A percentile compares a stretch with the other conserved stretches of the same genome.
Conservation (phyloP, 139 green algal species). For the Closterium sp. region DNA sequence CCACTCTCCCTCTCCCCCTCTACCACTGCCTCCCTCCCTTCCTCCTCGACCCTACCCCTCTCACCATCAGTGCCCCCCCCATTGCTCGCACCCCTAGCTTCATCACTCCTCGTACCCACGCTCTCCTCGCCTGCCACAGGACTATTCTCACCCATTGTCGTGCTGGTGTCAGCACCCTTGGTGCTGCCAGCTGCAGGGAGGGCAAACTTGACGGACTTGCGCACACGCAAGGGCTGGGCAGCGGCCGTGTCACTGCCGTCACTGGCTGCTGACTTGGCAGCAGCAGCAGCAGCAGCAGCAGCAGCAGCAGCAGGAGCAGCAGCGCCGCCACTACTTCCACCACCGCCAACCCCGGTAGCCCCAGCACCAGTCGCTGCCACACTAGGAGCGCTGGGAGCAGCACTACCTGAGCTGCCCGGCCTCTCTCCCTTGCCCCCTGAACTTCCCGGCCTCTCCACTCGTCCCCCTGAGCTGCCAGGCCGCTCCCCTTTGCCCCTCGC, state of each 20-base stretch:
- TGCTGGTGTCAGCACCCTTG: neutral
- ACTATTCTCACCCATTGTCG: no score
- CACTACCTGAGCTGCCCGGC: neutral
- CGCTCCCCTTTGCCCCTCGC: neutral
- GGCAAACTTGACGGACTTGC: neutral
- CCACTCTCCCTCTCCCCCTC: neutral
- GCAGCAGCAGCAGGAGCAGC: neutral
- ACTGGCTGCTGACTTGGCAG: no score
- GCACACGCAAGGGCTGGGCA: no score
- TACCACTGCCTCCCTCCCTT: neutral
- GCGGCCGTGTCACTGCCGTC: no score
- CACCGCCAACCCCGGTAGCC: neutral
- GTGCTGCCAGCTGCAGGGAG: neutral
- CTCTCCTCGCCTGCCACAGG: neutral
- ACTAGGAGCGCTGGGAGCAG: neutral
- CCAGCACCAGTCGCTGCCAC: neutral
- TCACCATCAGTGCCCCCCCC: neutral
- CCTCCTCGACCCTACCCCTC: neutral
- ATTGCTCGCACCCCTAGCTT: neutral
- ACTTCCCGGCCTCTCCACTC: neutral
- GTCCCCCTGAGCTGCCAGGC: neutral
- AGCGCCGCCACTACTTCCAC: neutral
- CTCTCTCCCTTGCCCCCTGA: neutral
- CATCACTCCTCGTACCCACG: neutral
- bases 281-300: no score